These are phyloP conservation scores for Taphrina communis DNA, from an alignment of 1,139 yeast species.

Conservation along the genomic window DNA sequence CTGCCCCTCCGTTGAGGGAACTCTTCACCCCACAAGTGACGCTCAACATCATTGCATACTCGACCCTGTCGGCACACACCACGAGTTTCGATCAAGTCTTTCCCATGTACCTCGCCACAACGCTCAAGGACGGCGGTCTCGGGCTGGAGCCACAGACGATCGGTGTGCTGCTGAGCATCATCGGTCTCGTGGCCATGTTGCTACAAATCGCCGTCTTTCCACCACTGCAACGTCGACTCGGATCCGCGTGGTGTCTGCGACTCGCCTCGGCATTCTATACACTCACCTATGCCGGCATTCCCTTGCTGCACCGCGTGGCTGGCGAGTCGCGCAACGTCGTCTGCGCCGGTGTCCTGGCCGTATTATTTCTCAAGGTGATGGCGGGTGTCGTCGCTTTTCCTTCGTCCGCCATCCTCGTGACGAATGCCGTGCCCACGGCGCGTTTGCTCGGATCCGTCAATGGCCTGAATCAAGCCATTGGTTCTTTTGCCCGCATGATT, in stretches of 20 bases:
- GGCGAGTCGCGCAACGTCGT: slow-evolving; percentile 16
- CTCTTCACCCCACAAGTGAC: slow-evolving; percentile 37
- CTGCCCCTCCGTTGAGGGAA: slow-evolving; percentile 56
- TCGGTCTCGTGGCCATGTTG: slow-evolving; percentile 36
- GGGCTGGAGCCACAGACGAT: slow-evolving; percentile 35
- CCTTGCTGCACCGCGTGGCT: slow-evolving; percentile 52
- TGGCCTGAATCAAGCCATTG: slow-evolving; percentile 52
- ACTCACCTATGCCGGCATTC: slow-evolving; percentile 58
- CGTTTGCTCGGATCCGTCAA: slow-evolving; percentile 51
- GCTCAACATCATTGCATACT: slow-evolving; percentile 22
- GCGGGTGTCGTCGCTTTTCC: slow-evolving; percentile 49
- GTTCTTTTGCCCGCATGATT: slow-evolving; percentile 62
- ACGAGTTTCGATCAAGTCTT: slow-evolving; percentile 40
- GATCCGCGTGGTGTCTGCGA: slow-evolving; percentile 35
- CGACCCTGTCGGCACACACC: slow-evolving; percentile 29
- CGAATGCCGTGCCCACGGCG: slow-evolving; percentile 50
- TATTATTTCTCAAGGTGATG: slow-evolving; percentile 45
- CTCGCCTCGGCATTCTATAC: slow-evolving; percentile 33
- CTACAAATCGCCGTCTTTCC: slow-evolving; percentile 37
- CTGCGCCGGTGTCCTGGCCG: slow-evolving; percentile 39
- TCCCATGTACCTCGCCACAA: slow-evolving; percentile 40
- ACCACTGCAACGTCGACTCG: slow-evolving; percentile 34
- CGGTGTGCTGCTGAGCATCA: slow-evolving; percentile 31
- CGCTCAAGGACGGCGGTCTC: slow-evolving; percentile 37
- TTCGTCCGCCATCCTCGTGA: slow-evolving; percentile 49